Base-by-base conservation (phyloP, 2,329 filamentous ascomycete genomes). In the Hymenoscyphus linearis region DNA sequence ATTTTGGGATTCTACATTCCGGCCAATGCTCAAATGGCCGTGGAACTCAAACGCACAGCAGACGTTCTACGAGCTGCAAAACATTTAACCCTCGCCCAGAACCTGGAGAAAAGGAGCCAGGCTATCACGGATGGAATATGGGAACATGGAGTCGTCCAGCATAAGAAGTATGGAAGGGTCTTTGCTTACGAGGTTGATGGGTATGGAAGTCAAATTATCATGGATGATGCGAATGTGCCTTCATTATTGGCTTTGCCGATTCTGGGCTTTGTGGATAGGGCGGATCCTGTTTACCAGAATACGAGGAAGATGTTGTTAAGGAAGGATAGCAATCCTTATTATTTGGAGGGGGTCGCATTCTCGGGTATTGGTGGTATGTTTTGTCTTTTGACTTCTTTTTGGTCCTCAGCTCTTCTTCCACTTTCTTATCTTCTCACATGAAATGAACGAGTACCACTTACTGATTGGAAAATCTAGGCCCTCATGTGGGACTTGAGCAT, bases 1-100 rank as follows among this genome's bases (percentile, higher is more conserved):
- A 97, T 95, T 40, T 80, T 99, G 2, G 93, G 93, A 52, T 99
- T 91, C 79, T 91, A 96, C 73, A 96, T 99, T 67, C 95, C 95
- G 0, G 88, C 91, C 40, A 99, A 99, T 72, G 95, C 95, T 26
- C 93, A 96, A 87, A 96, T 99, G 82, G 87, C 91, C 2, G 90
- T 93, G 0, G 92, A 99, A 75, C 80, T 99, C 27, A 84, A 86
- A 65, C 86, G 90, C 50, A 86, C 90, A 0, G 86, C 91, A 0
- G 78, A 80, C 5, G 80, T 96, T 22, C 82, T 98, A n/a, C 77
- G 78, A 58, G 78, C 79, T 5, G 84, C 80, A 1, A 83, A 70
- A 36, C 67, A 88, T 55, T 73, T 79, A 2, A 75, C 84, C 0
- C 70, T 85, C 6, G 79, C 83, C 0, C 76, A 83, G 40, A 74